Percentiles rank a stretch among this genome's conserved stretches.
phyloP scores from a whole-genome alignment of 2,329 filamentous ascomycete genomes.

The Talaromyces islandicus region DNA sequence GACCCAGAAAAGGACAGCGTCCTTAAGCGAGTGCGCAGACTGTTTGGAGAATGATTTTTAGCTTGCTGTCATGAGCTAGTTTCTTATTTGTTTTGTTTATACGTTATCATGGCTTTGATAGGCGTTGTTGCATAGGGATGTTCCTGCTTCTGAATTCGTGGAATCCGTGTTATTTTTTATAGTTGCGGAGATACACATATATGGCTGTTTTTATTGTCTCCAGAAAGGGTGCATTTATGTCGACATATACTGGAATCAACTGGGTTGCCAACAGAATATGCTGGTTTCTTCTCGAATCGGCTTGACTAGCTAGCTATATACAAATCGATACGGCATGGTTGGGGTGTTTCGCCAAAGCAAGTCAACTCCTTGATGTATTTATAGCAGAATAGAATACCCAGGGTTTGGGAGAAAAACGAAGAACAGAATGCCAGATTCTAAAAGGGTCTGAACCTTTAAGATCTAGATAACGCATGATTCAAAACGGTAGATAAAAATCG shows the following conservation, averaged over 20 bases:
- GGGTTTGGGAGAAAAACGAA: not conserved
- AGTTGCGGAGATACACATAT: not conserved
- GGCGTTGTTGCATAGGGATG: constrained; percentile 7
- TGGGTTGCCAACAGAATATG: not conserved
- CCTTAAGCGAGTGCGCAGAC: constrained; percentile 71
- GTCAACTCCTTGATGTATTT: not conserved
- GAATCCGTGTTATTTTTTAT: not conserved
- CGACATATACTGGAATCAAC: not conserved
- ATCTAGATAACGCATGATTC: not conserved
- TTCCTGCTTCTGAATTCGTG: not conserved
- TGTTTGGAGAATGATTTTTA: constrained; percentile 53
- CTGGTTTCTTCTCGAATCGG: not conserved
- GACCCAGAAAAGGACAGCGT: constrained; percentile 99
- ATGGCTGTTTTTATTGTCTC: not conserved
- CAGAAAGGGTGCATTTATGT: no score
- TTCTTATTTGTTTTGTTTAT: not conserved
- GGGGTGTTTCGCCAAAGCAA: not conserved
- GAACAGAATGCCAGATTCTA: not conserved
- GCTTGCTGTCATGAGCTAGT: not conserved
- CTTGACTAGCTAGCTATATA: not conserved
- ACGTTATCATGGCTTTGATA: constrained; percentile 2
- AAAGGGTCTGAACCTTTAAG: not conserved
- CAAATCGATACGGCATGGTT: not conserved
- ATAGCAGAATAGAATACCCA: not conserved
- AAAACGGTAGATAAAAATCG: not conserved